phyloP scores from a whole-genome alignment of 371 early-diverging fungal genomes.

The Catenaria anguillulae region DNA sequence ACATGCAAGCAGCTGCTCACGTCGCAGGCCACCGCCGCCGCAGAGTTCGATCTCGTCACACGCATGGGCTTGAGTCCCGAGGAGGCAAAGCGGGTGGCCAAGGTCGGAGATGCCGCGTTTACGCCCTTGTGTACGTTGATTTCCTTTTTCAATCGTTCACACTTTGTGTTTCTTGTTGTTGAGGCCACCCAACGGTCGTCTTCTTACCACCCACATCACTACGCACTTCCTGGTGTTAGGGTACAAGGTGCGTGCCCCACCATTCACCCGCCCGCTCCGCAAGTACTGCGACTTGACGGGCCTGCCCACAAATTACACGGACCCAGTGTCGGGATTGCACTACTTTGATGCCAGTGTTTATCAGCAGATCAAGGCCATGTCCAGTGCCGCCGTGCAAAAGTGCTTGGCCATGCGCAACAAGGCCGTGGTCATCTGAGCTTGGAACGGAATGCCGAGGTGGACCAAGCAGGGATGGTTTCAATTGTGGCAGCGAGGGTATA shows the following conservation, averaged over 20 bases:
- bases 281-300: constrained; percentile 3
- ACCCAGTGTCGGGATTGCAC: not conserved
- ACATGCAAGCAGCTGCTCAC: not conserved
- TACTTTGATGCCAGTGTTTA: not conserved
- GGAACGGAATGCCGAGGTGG: too few species aligned
- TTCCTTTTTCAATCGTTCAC: too few species aligned
- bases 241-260: not conserved
- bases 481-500: too few species aligned
- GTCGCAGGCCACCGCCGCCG: not conserved
- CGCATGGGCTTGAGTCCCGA: not conserved
- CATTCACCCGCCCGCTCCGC: not conserved
- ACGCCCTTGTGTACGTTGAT: not conserved
- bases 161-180: too few species aligned
- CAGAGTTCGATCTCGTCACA: not conserved
- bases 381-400: not conserved
- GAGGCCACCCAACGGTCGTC: not conserved
- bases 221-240: not conserved
- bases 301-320: not conserved
- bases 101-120: not conserved
- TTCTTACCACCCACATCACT: not conserved
- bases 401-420: not conserved
- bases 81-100: not conserved
- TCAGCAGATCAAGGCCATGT: not conserved
- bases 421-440: too few species aligned
- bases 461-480: too few species aligned